Conservation (phyloP, 2,329 filamentous ascomycete species). For the Colletotrichum sp. region DNA sequence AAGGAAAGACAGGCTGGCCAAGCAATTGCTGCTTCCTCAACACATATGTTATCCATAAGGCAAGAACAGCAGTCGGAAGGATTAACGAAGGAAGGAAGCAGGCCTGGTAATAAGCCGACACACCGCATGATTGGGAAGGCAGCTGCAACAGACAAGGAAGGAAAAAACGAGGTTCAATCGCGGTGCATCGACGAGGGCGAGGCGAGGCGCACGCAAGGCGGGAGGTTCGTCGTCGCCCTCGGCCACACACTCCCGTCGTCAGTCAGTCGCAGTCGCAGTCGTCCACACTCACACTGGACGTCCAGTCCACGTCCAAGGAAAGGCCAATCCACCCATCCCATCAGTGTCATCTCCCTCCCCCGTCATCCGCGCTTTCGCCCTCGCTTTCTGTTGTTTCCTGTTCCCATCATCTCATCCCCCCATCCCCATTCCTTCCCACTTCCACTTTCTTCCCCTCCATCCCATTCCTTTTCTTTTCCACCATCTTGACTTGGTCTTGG, state of each 20-base stretch:
- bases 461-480: background rate
- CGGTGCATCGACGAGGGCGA: background rate
- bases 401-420: background rate
- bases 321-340: background rate
- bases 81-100: background rate
- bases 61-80: background rate
- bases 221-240: background rate
- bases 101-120: background rate
- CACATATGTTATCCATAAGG: accelerated
- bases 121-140: background rate
- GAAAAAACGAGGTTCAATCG: background rate
- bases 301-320: background rate
- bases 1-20: background rate
- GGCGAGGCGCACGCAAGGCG: too few relatives aligned
- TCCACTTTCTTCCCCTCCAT: background rate
- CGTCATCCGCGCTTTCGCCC: background rate
- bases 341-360: background rate
- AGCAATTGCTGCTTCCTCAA: background rate
- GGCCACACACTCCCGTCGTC: background rate
- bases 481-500: background rate
- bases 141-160: background rate
- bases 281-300: background rate
- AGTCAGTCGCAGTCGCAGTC: background rate
- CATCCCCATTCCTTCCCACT: background rate
- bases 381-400: background rate